Base-by-base conservation (phyloP, 129 eudicot genomes). In the Lonicera japonica region DNA sequence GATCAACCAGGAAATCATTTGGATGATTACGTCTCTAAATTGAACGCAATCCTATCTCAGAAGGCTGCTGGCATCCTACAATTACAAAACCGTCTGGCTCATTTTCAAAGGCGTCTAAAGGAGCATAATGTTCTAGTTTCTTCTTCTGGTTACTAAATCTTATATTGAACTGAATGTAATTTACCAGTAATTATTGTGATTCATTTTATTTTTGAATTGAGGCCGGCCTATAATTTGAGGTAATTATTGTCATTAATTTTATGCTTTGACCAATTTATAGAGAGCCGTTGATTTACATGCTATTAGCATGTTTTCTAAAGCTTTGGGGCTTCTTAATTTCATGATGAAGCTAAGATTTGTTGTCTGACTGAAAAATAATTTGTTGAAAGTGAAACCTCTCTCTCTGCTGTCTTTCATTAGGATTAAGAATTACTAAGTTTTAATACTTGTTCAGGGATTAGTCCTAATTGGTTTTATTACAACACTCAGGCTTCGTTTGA, bases 1-100 rank as follows among this genome's bases (percentile, higher is more conserved):
- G 98, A 91, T 80, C 84, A 91, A 67, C 98, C 98, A 1, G 98
- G 96, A 46, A 91, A 87, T 66, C 98, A 82, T 75, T 67, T 91
- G 62, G 98, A 91, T 47, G 86, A 78, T 39, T 91, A 91, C 17
- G 78, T 91, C 55, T 65, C 88, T 8, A 84, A 72, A 79, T 76
- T 91, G 77, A 91, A 87, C 71, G 53, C 96, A 38, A 82, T 91
- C 50, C 73, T 91, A 57, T 80, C 91, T 41, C 98, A 87, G 68
- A 91, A 91, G 71, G 98, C 98, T 53, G 84, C 89, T 46, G 88
- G 95, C 70, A 87, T 91, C 68, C 57, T 74, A 57, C 88, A 91
- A 58, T 62, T 91, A 63, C 98, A 91, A 64, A 87, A 83, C 51
- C 98, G 80, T 20, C 63, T 91, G 75, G 96, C 98, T 69, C 86